Evolutionary conservation across 148 eudicot species (phyloP), one percentile per base, ranked within the genome.

Genomic region (Gaultheria prostrata): DNA sequence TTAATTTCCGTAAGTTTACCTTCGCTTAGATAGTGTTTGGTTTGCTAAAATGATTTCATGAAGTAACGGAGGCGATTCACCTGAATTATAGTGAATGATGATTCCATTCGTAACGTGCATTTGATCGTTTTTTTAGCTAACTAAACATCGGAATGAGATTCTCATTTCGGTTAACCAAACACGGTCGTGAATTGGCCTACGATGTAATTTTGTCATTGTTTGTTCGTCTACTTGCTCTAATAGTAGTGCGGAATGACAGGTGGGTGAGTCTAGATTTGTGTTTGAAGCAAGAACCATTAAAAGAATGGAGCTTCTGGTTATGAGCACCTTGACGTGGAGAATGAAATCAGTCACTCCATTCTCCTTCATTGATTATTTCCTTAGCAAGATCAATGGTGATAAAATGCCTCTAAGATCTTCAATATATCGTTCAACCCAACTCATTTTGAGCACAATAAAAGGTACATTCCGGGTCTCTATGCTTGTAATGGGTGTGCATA

Each of bases 271-370:
- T 14, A 90, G 86, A 88, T 91, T 86, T 87, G 45, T 89, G 78
- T 94, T 93, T 83, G 96, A 92, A 88, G 89, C 93, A 3, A 92
- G 83, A 91, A 92, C 95, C 30, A 86, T 94, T 20, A 88, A 90
- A 80, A 90, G 89, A 87, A 93, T 93, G 98, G 98, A 94, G 82
- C 95, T 94, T 65, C 81, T 90, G 78, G 93, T 94, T 80, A 75
- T 94, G 89, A 87, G 87, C 87, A 94, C 94, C 43, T 90, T 94
- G 90, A 91, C 91, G 80, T 94, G 98, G 98, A 94, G 93, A 88
- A 92, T 94, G 95, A 93, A 92, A 65, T 85, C 94, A 24, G 87
- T 92, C 49, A 93, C 98, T 71, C 98, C 98, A 79, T 94, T 93
- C 85, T 92, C 96, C 0, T 94, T 87, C 87, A 74, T 93, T 2